phyloP scores from a whole-genome alignment of 2,329 filamentous ascomycete genomes.

The Albifimbria verrucaria region DNA sequence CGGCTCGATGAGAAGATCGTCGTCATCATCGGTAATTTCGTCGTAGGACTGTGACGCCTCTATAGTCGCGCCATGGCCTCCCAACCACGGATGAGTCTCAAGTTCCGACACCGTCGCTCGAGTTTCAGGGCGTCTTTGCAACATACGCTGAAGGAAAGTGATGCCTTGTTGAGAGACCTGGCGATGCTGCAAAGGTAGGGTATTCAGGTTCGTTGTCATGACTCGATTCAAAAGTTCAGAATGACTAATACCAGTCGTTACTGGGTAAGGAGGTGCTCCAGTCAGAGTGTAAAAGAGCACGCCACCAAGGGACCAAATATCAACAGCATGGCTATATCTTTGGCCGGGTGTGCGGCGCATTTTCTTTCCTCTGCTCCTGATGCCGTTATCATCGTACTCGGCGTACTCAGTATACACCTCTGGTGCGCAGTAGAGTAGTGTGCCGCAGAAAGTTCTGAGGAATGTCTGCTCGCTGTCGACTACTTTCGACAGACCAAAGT shows the following conservation, averaged over 20 bases:
- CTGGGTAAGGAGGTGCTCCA: slow-evolving; percentile 75
- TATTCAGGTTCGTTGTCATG: slow-evolving; percentile 73
- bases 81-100: slow-evolving; percentile 72
- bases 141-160: slow-evolving; percentile 73
- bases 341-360: slow-evolving; percentile 55
- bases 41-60: slow-evolving; percentile 49
- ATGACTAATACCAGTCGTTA: slow-evolving; percentile 70
- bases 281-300: slow-evolving; percentile 88
- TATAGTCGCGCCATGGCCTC: slow-evolving; percentile 23
- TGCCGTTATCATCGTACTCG: slow-evolving; percentile 68
- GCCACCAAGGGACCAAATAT: slow-evolving; percentile 94
- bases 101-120: slow-evolving; percentile 72
- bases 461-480: slow-evolving; percentile 89
- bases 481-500: slow-evolving; percentile 95
- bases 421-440: slow-evolving; percentile 90
- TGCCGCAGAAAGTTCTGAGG: slow-evolving; percentile 93
- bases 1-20: slow-evolving; percentile 53
- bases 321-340: slow-evolving; percentile 86
- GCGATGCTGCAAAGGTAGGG: slow-evolving; percentile 54
- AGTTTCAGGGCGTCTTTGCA: slow-evolving; percentile 74
- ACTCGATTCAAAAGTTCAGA: slow-evolving; percentile 80
- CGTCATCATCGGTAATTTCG: slow-evolving; percentile 62
- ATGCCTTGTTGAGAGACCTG: slow-evolving; percentile 65
- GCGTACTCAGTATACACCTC: slow-evolving; percentile 82
- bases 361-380: slow-evolving; percentile 60